phyloP scores from a whole-genome alignment of 495 filamentous ascomycete species.

The Talaromyces nanjingensis region DNA sequence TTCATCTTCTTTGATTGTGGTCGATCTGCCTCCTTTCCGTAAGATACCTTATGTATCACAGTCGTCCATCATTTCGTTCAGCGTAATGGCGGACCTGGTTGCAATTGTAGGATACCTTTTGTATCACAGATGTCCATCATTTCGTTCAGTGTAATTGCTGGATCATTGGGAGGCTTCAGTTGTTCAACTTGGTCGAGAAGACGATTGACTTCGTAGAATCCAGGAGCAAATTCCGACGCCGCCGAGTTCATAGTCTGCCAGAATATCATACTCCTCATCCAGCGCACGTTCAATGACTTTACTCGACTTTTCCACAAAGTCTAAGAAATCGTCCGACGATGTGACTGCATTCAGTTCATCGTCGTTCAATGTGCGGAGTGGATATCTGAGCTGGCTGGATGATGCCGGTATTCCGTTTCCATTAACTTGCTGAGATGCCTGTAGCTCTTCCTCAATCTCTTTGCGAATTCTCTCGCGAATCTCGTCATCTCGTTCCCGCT shows the following conservation, averaged over 20 bases:
- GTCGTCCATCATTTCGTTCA: conserved; percentile 55
- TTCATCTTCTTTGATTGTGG: conserved; percentile 53
- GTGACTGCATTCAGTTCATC: conserved; percentile 89
- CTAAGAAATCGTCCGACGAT: conserved; percentile 86
- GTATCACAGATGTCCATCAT: conserved; percentile 84
- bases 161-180: conserved; percentile 47
- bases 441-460: conserved; percentile 91
- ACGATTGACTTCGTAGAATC: conserved; percentile 59
- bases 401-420: conserved; percentile 43
- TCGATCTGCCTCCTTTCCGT: conserved; percentile 82
- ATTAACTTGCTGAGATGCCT: conserved; percentile 52
- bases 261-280: conserved; percentile 88
- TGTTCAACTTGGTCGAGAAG: conserved; percentile 62
- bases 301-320: conserved; percentile 90
- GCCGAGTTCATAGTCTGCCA: conserved; percentile 87
- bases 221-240: conserved; percentile 35
- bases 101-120: conserved; percentile 52
- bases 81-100: no score
- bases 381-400: conserved; percentile 53
- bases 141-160: conserved; percentile 32
- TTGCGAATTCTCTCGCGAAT: conserved; percentile 73
- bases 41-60: conserved; percentile 76
- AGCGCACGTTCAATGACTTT: conserved; percentile 96
- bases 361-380: conserved; percentile 68
- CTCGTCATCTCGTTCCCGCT: conserved; percentile 78